Percentiles rank a stretch among this genome's conserved stretches.
phyloP scores from a whole-genome alignment of 257 asterid species.

The Thymus mandschuricus region DNA sequence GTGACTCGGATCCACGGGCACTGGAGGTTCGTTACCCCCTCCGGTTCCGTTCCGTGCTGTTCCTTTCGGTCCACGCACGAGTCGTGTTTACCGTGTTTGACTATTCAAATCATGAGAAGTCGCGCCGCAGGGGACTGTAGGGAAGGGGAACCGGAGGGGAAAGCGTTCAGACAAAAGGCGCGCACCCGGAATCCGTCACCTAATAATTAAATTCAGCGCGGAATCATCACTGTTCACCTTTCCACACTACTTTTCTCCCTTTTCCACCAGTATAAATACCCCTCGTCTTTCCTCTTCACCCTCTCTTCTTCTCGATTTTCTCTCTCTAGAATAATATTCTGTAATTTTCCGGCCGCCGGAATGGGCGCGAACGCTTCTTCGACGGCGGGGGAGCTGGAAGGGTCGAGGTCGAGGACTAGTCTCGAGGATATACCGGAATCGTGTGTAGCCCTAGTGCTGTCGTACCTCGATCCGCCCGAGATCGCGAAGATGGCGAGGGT shows the following conservation, averaged over 20 bases:
- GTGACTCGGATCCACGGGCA: not conserved
- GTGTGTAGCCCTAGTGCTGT: constrained; percentile 69
- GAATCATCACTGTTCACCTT: not conserved
- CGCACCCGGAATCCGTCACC: constrained; percentile 8
- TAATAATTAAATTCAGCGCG: not conserved
- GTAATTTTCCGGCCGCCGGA: constrained; percentile 17
- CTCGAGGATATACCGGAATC: constrained; percentile 85
- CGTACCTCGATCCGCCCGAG: constrained; percentile 77
- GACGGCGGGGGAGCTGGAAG: constrained; percentile 35
- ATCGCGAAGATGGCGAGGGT: constrained; percentile 72
- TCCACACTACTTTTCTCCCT: not conserved
- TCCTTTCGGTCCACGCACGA: not conserved
- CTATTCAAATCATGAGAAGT: not conserved
- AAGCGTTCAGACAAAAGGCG: constrained; percentile 6
- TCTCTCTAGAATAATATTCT: constrained; percentile 13
- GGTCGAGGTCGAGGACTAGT: constrained; percentile 40
- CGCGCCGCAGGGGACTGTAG: constrained; percentile 27
- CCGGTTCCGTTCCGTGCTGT: constrained; percentile 12
- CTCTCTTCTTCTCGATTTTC: constrained; percentile 12
- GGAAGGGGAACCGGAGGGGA: not conserved
- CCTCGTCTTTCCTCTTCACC: not conserved
- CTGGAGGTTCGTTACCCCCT: not conserved
- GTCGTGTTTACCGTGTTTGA: not conserved
- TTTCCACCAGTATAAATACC: constrained; percentile 5
- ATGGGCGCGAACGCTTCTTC: constrained; percentile 77